phyloP scores from a whole-genome alignment of 1,139 yeast species.

The Nakaseomyces sp. region DNA sequence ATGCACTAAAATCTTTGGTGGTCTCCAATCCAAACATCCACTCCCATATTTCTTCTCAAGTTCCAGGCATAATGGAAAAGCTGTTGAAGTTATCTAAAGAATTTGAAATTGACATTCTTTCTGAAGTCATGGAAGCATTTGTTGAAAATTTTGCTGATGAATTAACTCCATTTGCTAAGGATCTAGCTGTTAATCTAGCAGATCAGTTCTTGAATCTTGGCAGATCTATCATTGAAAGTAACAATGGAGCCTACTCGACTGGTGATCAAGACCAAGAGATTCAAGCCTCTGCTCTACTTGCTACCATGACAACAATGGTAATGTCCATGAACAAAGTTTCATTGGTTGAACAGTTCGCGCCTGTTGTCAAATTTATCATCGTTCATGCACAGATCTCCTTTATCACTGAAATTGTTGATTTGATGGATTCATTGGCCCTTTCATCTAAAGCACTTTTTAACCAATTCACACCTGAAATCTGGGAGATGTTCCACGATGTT shows the following conservation, averaged over 20 bases:
- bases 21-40: constrained; percentile 54
- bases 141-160: constrained; percentile 84
- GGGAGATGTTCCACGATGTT: constrained; percentile 33
- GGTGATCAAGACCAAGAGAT: constrained; percentile 66
- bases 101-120: constrained; percentile 76
- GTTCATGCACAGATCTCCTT: constrained; percentile 62
- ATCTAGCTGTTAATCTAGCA: constrained; percentile 66
- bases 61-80: constrained; percentile 76
- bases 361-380: constrained; percentile 63
- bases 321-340: constrained; percentile 73
- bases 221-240: constrained; percentile 48
- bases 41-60: constrained; percentile 58
- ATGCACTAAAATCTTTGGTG: constrained; percentile 75
- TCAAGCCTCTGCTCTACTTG: constrained; percentile 82
- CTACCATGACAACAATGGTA: constrained; percentile 79
- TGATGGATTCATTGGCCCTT: constrained; percentile 40
- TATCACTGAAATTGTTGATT: constrained; percentile 68
- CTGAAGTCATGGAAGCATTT: constrained; percentile 90
- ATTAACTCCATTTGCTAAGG: constrained; percentile 85
- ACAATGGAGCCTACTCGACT: constrained; percentile 38
- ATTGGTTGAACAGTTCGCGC: constrained; percentile 63
- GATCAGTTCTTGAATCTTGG: constrained; percentile 72
- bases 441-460: constrained; percentile 26
- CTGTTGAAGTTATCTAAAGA: constrained; percentile 67
- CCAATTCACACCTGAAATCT: constrained; percentile 31